Conservation (phyloP, 352 stramenopile genomes). For the Globisporangium ultimum region DNA sequence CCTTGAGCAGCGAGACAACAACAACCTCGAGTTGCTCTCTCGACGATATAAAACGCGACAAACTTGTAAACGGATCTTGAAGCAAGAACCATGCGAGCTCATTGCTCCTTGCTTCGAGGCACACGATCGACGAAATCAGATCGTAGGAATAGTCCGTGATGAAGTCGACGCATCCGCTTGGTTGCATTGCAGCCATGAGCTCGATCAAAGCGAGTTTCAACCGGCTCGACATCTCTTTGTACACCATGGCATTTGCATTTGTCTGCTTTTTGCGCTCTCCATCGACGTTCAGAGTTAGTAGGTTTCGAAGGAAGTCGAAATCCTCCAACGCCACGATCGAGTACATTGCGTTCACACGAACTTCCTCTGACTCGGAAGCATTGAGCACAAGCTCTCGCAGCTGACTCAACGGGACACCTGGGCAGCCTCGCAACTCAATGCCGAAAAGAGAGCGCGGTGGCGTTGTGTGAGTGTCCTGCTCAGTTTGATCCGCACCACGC, state of each 20-base stretch:
- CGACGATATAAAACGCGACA: conserved; percentile 64
- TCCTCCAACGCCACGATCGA: conserved; percentile 66
- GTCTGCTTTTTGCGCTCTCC: conserved; percentile 68
- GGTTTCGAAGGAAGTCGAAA: conserved; percentile 57
- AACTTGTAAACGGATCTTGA: conserved; percentile 70
- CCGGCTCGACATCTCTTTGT: conserved; percentile 65
- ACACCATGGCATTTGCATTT: conserved; percentile 50
- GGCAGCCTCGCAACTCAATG: conserved; percentile 42
- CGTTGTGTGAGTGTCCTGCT: conserved; percentile 18
- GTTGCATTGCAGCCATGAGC: conserved; percentile 59
- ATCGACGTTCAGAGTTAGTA: conserved; percentile 45
- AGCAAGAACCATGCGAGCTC: conserved; percentile 80
- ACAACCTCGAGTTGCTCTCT: conserved; percentile 61
- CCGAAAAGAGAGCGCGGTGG: conserved; percentile 46
- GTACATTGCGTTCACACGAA: conserved; percentile 67
- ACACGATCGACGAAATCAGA: conserved; percentile 81
- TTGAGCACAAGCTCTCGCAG: conserved; percentile 66
- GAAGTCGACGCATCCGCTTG: conserved; percentile 54
- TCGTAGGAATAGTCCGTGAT: conserved; percentile 75
- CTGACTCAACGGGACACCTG: conserved; percentile 56
- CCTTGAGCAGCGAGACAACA: conserved; percentile 70
- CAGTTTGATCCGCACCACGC: conserved; percentile 31
- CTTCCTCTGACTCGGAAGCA: conserved; percentile 47
- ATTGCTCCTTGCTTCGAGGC: conserved; percentile 76
- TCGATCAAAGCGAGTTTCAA: conserved; percentile 71